phyloP scores from a whole-genome alignment of 2,329 filamentous ascomycete species.

The Chrysoporthe puriensis region DNA sequence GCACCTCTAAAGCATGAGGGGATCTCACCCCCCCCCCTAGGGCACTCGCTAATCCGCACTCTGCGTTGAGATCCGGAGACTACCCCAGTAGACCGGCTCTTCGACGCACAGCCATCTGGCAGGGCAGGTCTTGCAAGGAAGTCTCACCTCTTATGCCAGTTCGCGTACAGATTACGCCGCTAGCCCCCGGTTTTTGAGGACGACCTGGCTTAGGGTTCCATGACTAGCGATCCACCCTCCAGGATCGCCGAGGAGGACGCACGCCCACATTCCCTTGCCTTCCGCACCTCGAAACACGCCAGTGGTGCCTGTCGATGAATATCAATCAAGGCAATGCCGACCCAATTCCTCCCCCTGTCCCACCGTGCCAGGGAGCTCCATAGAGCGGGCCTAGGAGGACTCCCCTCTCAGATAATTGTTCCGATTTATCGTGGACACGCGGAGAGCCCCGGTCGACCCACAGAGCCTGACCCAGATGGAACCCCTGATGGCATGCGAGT shows the following conservation, averaged over 20 bases:
- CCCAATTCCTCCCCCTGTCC: slow-evolving; percentile 13
- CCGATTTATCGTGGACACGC: slow-evolving; percentile 29
- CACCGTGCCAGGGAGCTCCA: slow-evolving; percentile 27
- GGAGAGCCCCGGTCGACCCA: slow-evolving; percentile 29
- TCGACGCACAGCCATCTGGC: background rate
- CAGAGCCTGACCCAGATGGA: slow-evolving; percentile 26
- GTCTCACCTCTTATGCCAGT: background rate
- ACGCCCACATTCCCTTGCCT: slow-evolving; percentile 11
- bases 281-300: slow-evolving; percentile 26
- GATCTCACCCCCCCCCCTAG: background rate
- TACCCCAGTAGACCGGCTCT: background rate
- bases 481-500: slow-evolving; percentile 23
- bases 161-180: background rate
- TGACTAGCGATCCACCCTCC: slow-evolving; percentile 9
- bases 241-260: slow-evolving; percentile 11
- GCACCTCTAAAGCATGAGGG: background rate
- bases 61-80: slow-evolving; percentile 1
- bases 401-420: slow-evolving; percentile 29
- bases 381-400: slow-evolving; percentile 21
- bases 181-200: slow-evolving; percentile 8
- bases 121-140: background rate
- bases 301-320: slow-evolving; percentile 24
- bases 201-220: slow-evolving; percentile 5
- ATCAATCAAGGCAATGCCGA: slow-evolving; percentile 18
- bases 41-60: slow-evolving; percentile 7